Evolutionary conservation across 345 rosid genomes (phyloP).

Genomic region (Heritiera fomes): DNA sequence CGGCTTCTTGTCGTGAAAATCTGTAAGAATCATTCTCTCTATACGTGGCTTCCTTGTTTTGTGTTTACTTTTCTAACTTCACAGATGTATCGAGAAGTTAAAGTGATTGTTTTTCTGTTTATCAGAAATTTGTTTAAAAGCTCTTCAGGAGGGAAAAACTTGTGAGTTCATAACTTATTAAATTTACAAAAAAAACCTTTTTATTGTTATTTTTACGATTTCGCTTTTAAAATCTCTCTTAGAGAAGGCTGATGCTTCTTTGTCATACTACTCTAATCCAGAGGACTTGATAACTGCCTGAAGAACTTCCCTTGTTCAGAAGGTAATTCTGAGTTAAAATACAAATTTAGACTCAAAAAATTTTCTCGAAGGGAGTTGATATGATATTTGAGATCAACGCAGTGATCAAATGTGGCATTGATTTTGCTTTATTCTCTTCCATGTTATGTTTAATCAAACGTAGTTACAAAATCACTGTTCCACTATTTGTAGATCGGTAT

Average conservation of each 20-base stretch:
- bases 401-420: neutral
- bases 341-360: neutral
- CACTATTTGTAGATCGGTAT: slow-evolving; percentile 24
- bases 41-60: neutral
- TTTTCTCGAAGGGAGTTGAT: too few relatives aligned
- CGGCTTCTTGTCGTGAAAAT: slow-evolving; percentile 35
- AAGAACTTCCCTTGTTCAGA: slow-evolving; percentile 22
- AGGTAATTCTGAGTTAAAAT: slow-evolving; percentile 20
- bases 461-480: neutral
- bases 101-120: neutral
- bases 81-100: neutral
- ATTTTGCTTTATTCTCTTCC: neutral
- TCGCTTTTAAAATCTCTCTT: neutral
- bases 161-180: slow-evolving; percentile 12
- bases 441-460: neutral
- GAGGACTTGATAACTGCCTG: slow-evolving; percentile 16
- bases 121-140: slow-evolving; percentile 41
- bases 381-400: too few relatives aligned
- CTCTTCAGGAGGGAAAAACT: slow-evolving; percentile 10
- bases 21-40: slow-evolving; percentile 32
- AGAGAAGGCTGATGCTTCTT: neutral
- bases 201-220: neutral
- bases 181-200: neutral
- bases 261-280: neutral
- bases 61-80: neutral